Evolutionary conservation across 1,284 basidiomycete species (phyloP).

Genomic region (Testicularia cyperi): DNA sequence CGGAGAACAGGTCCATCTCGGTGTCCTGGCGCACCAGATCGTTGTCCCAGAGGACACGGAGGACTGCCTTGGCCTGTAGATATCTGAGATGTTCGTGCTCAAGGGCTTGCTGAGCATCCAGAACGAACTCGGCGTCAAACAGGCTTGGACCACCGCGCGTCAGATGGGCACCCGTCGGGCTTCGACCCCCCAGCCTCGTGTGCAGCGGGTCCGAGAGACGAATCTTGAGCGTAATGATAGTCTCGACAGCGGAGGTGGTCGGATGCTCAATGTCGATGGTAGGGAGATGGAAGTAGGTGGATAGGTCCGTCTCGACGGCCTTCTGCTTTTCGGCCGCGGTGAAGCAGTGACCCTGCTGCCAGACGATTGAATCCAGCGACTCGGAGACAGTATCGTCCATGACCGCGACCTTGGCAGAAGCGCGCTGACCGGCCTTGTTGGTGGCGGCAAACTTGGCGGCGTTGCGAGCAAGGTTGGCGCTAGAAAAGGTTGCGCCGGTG

Average conservation of each 20-base stretch:
- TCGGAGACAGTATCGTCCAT: neutral
- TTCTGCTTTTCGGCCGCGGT: neutral
- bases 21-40: neutral
- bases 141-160: conserved; percentile 1
- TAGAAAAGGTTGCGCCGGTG: conserved; percentile 5
- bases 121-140: conserved; percentile 18
- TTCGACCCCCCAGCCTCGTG: conserved; percentile 9
- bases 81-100: conserved; percentile 25
- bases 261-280: too few relatives aligned
- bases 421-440: neutral
- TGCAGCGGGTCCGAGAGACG: conserved; percentile 19
- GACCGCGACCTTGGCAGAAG: neutral
- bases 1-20: conserved; percentile 5
- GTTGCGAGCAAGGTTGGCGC: neutral
- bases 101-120: conserved; percentile 7
- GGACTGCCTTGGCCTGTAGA: conserved; percentile 12
- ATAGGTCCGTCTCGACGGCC: neutral
- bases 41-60: conserved; percentile 10
- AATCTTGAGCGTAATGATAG: conserved; percentile 3
- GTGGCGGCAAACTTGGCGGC: neutral
- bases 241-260: neutral
- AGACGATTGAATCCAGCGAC: too few relatives aligned
- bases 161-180: neutral
- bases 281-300: conserved; percentile 15
- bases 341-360: neutral